Evolutionary conservation across 768 basidiomycete species (phyloP).

Genomic region (Kwoniella heveanensis): DNA sequence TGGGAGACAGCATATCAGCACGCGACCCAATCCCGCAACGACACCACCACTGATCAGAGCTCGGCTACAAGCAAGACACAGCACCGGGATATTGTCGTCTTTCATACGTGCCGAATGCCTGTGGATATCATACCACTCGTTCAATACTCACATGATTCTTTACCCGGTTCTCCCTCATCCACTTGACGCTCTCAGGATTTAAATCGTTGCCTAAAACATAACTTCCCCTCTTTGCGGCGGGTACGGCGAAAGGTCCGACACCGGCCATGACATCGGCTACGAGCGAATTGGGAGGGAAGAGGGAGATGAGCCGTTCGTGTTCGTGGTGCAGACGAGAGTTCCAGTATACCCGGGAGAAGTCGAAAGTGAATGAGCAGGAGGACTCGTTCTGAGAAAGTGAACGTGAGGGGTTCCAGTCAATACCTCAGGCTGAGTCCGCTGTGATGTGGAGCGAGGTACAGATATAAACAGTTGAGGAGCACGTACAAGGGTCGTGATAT

Average conservation of each 20-base stretch:
- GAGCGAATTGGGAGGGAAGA: constrained; percentile 69
- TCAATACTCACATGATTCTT: constrained; percentile 76
- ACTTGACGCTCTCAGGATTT: constrained; percentile 84
- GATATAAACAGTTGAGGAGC: too few relatives aligned
- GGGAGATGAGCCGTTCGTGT: constrained; percentile 77
- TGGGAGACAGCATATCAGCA: too few relatives aligned
- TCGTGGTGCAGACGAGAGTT: constrained; percentile 89
- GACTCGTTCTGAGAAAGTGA: constrained; percentile 88
- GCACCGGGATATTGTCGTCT: too few relatives aligned
- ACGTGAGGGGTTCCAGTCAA: too few relatives aligned
- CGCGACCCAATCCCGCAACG: too few relatives aligned
- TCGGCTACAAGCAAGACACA: too few relatives aligned
- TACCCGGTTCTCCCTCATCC: constrained; percentile 69
- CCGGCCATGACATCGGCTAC: constrained; percentile 95
- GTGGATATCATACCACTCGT: too few relatives aligned
- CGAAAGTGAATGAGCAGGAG: constrained; percentile 83
- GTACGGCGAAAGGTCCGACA: constrained; percentile 93
- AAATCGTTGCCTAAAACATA: constrained; percentile 89
- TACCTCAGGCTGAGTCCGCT: too few relatives aligned
- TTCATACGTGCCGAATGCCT: too few relatives aligned
- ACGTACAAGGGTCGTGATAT: constrained; percentile 80
- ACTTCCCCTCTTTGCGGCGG: constrained; percentile 88
- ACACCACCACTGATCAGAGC: too few relatives aligned
- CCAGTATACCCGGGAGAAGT: constrained; percentile 96
- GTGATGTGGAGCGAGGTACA: too few relatives aligned